Conservation (phyloP, 768 basidiomycete species). For the Tylopilus plumbeoviolaceoides region DNA sequence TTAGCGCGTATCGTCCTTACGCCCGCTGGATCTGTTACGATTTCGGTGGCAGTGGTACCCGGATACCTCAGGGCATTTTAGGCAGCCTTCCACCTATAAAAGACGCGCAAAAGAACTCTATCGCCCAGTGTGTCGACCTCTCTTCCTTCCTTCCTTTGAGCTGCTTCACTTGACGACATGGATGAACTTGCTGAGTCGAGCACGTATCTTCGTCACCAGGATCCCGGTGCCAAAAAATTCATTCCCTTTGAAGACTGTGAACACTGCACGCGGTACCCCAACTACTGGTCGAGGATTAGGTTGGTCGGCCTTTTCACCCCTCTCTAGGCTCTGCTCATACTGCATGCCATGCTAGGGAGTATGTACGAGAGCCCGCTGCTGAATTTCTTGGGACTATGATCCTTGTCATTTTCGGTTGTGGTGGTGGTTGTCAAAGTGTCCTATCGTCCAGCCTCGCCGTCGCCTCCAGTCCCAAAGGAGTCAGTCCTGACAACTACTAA, state of each 20-base stretch:
- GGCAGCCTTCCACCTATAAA: slow-evolving; percentile 21
- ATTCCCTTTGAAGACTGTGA: slow-evolving; percentile 28
- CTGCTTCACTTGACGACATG: slow-evolving; percentile 14
- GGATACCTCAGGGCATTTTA: neutral
- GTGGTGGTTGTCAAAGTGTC: slow-evolving; percentile 53
- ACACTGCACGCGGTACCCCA: slow-evolving; percentile 40
- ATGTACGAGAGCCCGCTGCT: slow-evolving; percentile 55
- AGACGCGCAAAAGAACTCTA: neutral
- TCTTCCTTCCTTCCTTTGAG: neutral
- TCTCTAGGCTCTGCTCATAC: slow-evolving; percentile 2
- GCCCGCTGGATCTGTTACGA: slow-evolving; percentile 2
- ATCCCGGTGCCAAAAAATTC: slow-evolving; percentile 1
- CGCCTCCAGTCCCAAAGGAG: slow-evolving; percentile 49
- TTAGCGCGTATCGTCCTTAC: neutral
- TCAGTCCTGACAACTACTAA: slow-evolving; percentile 30
- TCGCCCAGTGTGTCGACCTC: neutral
- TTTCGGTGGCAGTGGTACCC: slow-evolving; percentile 1
- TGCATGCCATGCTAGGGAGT: slow-evolving; percentile 29
- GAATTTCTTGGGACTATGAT: slow-evolving; percentile 61
- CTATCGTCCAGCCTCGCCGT: slow-evolving; percentile 46
- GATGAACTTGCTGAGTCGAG: slow-evolving; percentile 16
- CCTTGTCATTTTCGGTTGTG: slow-evolving; percentile 56
- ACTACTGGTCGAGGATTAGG: slow-evolving; percentile 56
- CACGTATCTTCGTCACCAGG: slow-evolving; percentile 7
- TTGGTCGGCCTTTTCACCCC: slow-evolving; percentile 17